phyloP scores from a whole-genome alignment of 805 yeast species.

The Metschnikowia koreensis region DNA sequence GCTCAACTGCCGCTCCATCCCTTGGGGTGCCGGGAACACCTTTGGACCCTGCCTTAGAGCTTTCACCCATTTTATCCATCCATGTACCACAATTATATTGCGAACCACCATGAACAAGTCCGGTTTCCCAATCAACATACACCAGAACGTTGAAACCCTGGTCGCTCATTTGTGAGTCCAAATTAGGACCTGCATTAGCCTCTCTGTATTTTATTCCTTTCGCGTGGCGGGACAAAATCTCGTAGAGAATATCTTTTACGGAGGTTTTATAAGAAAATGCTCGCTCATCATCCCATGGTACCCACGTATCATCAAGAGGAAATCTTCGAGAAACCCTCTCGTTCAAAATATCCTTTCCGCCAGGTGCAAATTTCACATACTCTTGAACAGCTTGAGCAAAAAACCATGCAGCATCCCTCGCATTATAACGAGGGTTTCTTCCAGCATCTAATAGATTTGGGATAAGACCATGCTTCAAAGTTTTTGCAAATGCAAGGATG shows the following conservation, averaged over 20 bases:
- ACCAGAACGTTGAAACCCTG: conserved; percentile 88
- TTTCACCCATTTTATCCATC: conserved; percentile 99
- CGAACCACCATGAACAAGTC: conserved; percentile 86
- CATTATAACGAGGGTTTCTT: conserved; percentile 89
- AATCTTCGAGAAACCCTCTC: conserved; percentile 78
- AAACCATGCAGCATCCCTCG: conserved; percentile 97
- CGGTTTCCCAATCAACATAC: conserved; percentile 83
- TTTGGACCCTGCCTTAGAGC: conserved; percentile 72
- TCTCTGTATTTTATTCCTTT: conserved; percentile 83
- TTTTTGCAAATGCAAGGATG: conserved; percentile 82
- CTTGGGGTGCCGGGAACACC: conserved; percentile 98
- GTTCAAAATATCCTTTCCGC: conserved; percentile 64
- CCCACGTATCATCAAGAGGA: conserved; percentile 82
- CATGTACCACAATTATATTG: conserved; percentile 96
- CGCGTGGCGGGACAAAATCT: conserved; percentile 85
- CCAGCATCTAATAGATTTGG: conserved; percentile 94
- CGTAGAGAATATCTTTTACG: conserved; percentile 75
- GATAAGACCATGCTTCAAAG: conserved; percentile 91
- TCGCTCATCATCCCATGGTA: conserved; percentile 62
- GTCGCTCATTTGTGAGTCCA: conserved; percentile 89
- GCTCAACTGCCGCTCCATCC: conserved; percentile 95
- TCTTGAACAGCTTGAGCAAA: conserved; percentile 87
- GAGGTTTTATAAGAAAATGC: conserved; percentile 75
- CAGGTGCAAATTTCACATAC: conserved; percentile 64
- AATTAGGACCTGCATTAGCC: conserved; percentile 87